phyloP scores from a whole-genome alignment of 208 protist genomes.

The Wallacemonas sp. region DNA sequence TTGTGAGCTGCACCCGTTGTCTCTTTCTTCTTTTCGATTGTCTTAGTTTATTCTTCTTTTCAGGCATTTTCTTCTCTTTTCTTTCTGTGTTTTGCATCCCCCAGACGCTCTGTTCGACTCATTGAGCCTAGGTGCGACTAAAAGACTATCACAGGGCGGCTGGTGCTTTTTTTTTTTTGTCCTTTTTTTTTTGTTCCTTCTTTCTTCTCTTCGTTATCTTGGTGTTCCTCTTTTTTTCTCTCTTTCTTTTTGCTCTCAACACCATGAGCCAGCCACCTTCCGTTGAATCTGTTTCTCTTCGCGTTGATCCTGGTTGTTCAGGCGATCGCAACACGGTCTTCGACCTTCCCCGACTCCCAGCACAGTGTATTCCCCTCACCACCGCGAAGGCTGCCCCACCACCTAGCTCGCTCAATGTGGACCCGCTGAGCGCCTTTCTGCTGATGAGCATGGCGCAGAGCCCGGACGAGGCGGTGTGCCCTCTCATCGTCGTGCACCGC shows the following conservation, averaged over 20 bases:
- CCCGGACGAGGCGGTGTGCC: constrained; percentile 9
- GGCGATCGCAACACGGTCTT: not conserved
- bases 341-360: not conserved
- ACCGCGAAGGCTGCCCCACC: not conserved
- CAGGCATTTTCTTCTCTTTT: not conserved
- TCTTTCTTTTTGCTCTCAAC: constrained; percentile 7
- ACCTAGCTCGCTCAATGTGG: not conserved
- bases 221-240: constrained; percentile 14
- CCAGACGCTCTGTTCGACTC: constrained; percentile 5
- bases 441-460: not conserved
- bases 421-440: not conserved
- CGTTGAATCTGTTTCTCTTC: not conserved
- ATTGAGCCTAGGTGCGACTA: not conserved
- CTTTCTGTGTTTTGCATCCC: constrained; percentile 1
- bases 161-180: constrained; percentile 1
- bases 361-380: not conserved
- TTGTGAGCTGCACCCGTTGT: no score
- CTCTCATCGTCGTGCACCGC: constrained; percentile 5
- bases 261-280: not conserved
- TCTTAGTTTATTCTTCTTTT: constrained; percentile 3
- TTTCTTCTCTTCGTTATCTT: not conserved
- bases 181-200: constrained; percentile 11
- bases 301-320: not conserved
- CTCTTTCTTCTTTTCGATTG: constrained; percentile 13
- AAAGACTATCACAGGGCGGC: not conserved